phyloP scores from a whole-genome alignment of 148 eudicot species.

The Rhododendron ovatum region DNA sequence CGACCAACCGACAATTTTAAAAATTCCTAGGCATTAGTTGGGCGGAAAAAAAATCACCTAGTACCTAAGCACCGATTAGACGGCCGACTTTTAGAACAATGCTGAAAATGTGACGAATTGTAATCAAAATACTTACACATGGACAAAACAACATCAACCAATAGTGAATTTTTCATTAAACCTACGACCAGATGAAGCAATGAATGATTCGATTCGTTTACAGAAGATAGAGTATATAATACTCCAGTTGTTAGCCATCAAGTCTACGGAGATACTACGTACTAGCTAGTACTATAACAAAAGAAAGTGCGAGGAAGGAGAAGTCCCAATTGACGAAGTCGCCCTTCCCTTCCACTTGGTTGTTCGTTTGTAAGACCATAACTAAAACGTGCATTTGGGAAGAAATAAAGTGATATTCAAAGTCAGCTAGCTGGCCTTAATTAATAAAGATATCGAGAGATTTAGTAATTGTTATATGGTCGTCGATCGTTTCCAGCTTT shows the following conservation, averaged over 20 bases:
- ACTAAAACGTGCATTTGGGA: slow-evolving; percentile 7
- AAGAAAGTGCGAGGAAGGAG: neutral
- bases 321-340: neutral
- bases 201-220: neutral
- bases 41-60: fast-evolving
- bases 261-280: neutral
- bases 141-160: too few relatives aligned
- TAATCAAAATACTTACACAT: too few relatives aligned
- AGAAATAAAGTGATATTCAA: neutral
- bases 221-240: neutral
- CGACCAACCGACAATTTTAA: too few relatives aligned
- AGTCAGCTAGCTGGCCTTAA: neutral
- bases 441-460: neutral
- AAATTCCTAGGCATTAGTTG: too few relatives aligned
- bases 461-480: neutral
- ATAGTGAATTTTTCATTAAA: too few relatives aligned
- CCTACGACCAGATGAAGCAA: neutral
- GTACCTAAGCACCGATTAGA: too few relatives aligned
- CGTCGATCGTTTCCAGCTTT: neutral
- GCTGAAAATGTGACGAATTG: too few relatives aligned
- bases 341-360: neutral
- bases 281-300: neutral
- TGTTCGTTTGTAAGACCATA: neutral
- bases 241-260: neutral
- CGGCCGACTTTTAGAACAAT: too few relatives aligned